Base-by-base conservation (phyloP, 108 stramenopile genomes). In the Cyclotella atomus region DNA sequence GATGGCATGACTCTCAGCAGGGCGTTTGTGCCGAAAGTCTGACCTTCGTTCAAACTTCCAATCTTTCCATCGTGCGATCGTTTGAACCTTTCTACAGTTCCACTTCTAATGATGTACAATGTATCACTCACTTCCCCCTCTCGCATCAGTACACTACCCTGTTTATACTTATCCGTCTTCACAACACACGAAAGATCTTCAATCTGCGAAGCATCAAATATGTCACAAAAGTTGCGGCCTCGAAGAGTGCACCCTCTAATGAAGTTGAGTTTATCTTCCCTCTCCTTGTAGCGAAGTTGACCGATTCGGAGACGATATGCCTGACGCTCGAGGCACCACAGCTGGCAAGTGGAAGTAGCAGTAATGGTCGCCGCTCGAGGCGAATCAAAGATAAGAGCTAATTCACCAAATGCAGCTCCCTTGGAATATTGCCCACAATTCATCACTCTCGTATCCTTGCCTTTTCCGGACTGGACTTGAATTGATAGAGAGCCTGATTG, bases 301-400 rank as follows among this genome's bases (percentile, higher is more conserved):
- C 56, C 59, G 53, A 88, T 82, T 23, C 95, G 83, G 28, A 65
- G 73, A 23, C 93, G 83, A 75, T 92, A 97, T 4, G 81, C 76
- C 30, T 81, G 81, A 56, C 95, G 91, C 70, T 92, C 91, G 45
- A 97, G 87, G 21, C 81, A 81, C 86, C 93, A 97, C 7, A 95
- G 59, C 12, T 75, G 77, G 46, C 68, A 87, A 16, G 82, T 80
- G 5, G 63, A 59, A 14, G 66, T 68, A 8, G 96, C 94, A 60
- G 83, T 80, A 49, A 96, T 88, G 61, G 96, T 90, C 23, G 95
- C 95, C 30, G 92, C 94, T 21, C 97, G 83, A 10, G 98, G 96
- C 45, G 86, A 91, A 60, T 89, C 92, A 70, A 90, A 95, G 19
- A 95, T 67, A 19, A 95, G 69, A 9, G 90, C 88, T 24, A 91